phyloP scores from a whole-genome alignment of 2,329 filamentous ascomycete species.

The Arthrobotrys megalospora region DNA sequence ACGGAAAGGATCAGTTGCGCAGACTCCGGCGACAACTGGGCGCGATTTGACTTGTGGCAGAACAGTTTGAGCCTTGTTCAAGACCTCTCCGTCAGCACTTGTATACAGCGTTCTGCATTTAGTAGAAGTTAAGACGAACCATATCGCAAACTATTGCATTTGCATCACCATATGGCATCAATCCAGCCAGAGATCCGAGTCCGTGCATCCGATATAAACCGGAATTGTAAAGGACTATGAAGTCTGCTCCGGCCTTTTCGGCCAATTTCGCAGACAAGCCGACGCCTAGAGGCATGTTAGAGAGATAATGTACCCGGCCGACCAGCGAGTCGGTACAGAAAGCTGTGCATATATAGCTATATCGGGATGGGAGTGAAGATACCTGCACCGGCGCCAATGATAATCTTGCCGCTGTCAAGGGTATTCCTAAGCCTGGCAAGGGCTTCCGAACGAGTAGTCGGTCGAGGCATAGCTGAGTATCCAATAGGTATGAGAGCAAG shows the following conservation, averaged over 20 bases:
- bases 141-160: slow-evolving; percentile 70
- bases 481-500: too few species aligned
- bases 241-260: slow-evolving; percentile 77
- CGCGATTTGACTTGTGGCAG: slow-evolving; percentile 76
- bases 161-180: slow-evolving; percentile 54
- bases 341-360: too few species aligned
- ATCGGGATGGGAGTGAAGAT: too few species aligned
- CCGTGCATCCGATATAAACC: slow-evolving; percentile 82
- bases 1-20: slow-evolving; percentile 79
- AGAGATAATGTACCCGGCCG: neutral
- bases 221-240: slow-evolving; percentile 81
- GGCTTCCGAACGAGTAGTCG: slow-evolving; percentile 41
- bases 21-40: slow-evolving; percentile 79
- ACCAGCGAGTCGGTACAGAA: too few species aligned
- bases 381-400: slow-evolving; percentile 41
- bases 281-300: slow-evolving; percentile 70
- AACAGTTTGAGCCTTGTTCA: slow-evolving; percentile 74
- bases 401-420: slow-evolving; percentile 44
- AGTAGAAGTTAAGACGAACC: slow-evolving; percentile 66
- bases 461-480: too few species aligned
- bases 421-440: slow-evolving; percentile 28
- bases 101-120: slow-evolving; percentile 67
- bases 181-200: slow-evolving; percentile 76
- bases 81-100: neutral
- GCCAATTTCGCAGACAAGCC: slow-evolving; percentile 80